Conservation (phyloP, 148 eudicot genomes). For the Heliamphora exappendiculata region DNA sequence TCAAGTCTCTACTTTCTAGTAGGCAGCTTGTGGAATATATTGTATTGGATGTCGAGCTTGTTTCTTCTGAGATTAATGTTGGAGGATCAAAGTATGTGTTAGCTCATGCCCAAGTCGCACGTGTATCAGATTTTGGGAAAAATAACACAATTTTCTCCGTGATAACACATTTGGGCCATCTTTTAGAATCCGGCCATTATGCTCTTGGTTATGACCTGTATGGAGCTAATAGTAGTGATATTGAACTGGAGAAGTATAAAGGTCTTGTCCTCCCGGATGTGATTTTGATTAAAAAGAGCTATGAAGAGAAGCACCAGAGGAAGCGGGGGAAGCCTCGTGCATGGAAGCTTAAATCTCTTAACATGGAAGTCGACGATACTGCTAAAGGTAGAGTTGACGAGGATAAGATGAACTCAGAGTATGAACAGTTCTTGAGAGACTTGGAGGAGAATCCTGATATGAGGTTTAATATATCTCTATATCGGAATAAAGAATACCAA, state of each 20-base stretch:
- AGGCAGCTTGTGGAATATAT: conserved; percentile 47
- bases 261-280: conserved; percentile 51
- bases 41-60: conserved; percentile 36
- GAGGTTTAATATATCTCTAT: conserved; percentile 55
- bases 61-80: conserved; percentile 37
- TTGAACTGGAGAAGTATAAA: conserved; percentile 57
- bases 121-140: conserved; percentile 63
- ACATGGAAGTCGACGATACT: conserved; percentile 53
- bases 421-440: conserved; percentile 59
- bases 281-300: conserved; percentile 63
- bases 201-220: conserved; percentile 72
- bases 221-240: conserved; percentile 49
- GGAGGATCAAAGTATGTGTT: conserved; percentile 54
- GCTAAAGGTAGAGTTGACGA: conserved; percentile 32
- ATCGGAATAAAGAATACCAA: conserved; percentile 53
- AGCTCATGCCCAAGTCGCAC: conserved; percentile 61
- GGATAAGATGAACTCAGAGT: conserved; percentile 50
- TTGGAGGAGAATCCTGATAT: conserved; percentile 73
- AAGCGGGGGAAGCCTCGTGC: conserved; percentile 59
- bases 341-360: conserved; percentile 70
- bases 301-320: conserved; percentile 57
- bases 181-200: conserved; percentile 49
- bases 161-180: conserved; percentile 64
- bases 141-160: conserved; percentile 47
- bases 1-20: conserved; percentile 32